These are phyloP conservation scores for Phytophthora lateralis DNA, from an alignment of 352 stramenopile genomes.

Conservation along the genomic window DNA sequence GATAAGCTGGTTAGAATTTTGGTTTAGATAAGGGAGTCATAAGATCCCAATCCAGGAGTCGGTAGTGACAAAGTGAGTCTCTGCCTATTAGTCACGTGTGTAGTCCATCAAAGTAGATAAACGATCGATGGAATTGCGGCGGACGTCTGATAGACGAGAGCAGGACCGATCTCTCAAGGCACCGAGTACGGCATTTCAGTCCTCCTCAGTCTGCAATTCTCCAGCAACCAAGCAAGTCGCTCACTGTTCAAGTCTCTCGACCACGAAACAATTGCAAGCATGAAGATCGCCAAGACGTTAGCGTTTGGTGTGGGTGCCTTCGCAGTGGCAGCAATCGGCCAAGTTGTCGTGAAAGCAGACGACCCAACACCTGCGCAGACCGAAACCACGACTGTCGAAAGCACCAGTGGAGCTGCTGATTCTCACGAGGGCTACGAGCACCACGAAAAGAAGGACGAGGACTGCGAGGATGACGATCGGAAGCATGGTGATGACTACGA, in stretches of 20 bases:
- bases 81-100: not conserved
- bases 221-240: conserved; percentile 4
- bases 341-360: not conserved
- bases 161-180: not conserved
- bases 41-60: not conserved
- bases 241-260: not conserved
- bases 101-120: not conserved
- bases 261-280: not conserved
- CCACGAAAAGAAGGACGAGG: not conserved
- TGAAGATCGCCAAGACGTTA: conserved; percentile 2
- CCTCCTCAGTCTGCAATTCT: conserved; percentile 8
- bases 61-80: not conserved
- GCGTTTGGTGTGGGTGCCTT: not conserved
- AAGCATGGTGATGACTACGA: not conserved
- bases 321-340: not conserved
- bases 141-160: not conserved
- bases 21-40: not conserved
- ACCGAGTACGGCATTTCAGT: too few species aligned
- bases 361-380: not conserved
- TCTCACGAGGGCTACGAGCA: not conserved
- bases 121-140: not conserved
- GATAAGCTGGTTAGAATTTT: not conserved
- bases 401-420: not conserved
- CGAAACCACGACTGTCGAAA: conserved; percentile 1
- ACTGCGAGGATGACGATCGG: not conserved